phyloP scores from a whole-genome alignment of 2,329 filamentous ascomycete species.

The Paramyrothecium sp. region DNA sequence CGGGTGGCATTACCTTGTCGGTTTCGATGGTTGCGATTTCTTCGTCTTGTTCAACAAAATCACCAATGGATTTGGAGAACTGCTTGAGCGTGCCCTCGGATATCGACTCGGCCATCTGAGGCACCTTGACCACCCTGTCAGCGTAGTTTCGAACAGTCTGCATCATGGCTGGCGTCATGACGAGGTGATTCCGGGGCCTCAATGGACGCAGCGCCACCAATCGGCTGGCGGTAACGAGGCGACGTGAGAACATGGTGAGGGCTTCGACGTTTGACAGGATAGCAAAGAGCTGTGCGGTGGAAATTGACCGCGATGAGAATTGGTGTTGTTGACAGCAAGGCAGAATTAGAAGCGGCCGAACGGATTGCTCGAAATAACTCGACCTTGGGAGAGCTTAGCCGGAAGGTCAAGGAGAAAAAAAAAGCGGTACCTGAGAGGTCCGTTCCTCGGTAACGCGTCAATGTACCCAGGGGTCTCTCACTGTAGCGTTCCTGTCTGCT shows the following conservation, averaged over 20 bases:
- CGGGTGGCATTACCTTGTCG: constrained; percentile 70
- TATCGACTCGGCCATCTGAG: constrained; percentile 98
- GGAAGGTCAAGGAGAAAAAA: background rate
- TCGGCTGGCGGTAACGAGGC: constrained; percentile 40
- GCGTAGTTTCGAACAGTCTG: constrained; percentile 64
- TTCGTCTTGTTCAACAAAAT: constrained; percentile 92
- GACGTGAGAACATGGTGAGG: constrained; percentile 41
- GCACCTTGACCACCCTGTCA: constrained; percentile 87
- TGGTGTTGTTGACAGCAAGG: background rate
- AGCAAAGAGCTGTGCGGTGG: background rate
- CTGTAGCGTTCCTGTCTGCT: background rate
- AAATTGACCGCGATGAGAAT: background rate
- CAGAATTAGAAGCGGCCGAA: background rate
- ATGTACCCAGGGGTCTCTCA: background rate
- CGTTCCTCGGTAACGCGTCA: background rate
- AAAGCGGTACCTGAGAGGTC: background rate
- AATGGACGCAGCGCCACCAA: constrained; percentile 40
- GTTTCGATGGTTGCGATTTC: constrained; percentile 99
- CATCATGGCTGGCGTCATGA: constrained; percentile 49
- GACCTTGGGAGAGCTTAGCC: background rate
- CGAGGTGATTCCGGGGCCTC: constrained; percentile 24
- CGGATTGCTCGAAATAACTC: background rate
- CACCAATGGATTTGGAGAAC: constrained; percentile 88
- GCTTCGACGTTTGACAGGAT: background rate
- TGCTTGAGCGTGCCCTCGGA: constrained; percentile 96